A percentile compares a stretch with the other conserved stretches of the same genome.
Evolutionary conservation across 2,329 filamentous ascomycete species (phyloP).

Genomic region (Colletotrichum sp.): DNA sequence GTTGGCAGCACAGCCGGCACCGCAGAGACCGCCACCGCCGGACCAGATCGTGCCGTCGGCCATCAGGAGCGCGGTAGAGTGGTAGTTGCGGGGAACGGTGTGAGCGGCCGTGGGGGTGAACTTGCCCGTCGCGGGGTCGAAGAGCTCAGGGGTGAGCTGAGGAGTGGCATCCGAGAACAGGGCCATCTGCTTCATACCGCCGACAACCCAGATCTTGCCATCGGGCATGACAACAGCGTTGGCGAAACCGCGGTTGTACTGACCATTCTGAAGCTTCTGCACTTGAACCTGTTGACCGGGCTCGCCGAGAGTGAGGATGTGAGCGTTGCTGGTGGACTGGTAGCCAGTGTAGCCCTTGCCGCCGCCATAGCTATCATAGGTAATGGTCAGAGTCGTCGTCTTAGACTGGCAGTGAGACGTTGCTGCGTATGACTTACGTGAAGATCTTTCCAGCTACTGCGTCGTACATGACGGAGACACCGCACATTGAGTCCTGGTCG

Average conservation of each 20-base stretch:
- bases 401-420: no score
- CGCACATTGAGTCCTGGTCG: constrained; percentile 56
- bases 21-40: constrained; percentile 59
- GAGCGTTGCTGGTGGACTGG: constrained; percentile 46
- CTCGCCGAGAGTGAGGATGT: constrained; percentile 52
- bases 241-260: constrained; percentile 43
- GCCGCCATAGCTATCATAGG: constrained; percentile 44
- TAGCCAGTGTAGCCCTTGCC: constrained; percentile 46
- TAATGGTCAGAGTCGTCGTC: not conserved
- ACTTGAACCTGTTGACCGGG: constrained; percentile 18
- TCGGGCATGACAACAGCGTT: constrained; percentile 52
- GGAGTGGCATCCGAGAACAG: constrained; percentile 49
- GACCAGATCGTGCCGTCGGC: constrained; percentile 54
- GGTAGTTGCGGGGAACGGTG: constrained; percentile 51
- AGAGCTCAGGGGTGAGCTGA: constrained; percentile 49
- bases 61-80: constrained; percentile 52
- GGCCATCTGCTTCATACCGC: constrained; percentile 45
- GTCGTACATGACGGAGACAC: constrained; percentile 62
- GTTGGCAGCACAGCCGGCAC: constrained; percentile 44
- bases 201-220: constrained; percentile 50
- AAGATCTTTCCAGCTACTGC: constrained; percentile 63
- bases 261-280: not conserved
- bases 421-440: constrained; percentile 26
- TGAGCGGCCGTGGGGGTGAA: constrained; percentile 29
- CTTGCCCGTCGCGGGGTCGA: constrained; percentile 36